Evolutionary conservation across 176 grass and related monocot species (phyloP).

Genomic region (Oryza rufipogon): DNA sequence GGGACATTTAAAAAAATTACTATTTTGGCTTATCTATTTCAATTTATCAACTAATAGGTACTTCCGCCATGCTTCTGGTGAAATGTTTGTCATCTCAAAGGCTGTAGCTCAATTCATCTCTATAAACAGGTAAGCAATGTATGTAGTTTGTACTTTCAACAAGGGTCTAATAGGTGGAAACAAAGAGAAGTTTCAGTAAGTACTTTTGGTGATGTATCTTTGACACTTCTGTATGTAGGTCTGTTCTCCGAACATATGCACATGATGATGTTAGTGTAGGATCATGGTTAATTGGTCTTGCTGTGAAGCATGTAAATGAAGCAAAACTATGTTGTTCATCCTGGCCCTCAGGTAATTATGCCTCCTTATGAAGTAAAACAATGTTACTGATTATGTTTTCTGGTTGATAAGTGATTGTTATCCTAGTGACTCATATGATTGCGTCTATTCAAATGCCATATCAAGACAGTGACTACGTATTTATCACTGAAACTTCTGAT

Average conservation of each 20-base stretch:
- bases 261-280: slow-evolving; percentile 98
- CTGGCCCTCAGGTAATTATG: slow-evolving; percentile 79
- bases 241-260: slow-evolving; percentile 85
- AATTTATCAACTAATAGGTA: slow-evolving; percentile 65
- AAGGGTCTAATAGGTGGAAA: slow-evolving; percentile 28
- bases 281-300: slow-evolving; percentile 96
- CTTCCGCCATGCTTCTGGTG: slow-evolving; percentile 94
- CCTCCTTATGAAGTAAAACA: background rate
- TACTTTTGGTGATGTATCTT: slow-evolving; percentile 28
- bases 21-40: slow-evolving; percentile 36
- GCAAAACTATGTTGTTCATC: slow-evolving; percentile 94
- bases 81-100: slow-evolving; percentile 95
- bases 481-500: no score
- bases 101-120: slow-evolving; percentile 96
- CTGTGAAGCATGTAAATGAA: slow-evolving; percentile 94
- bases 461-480: no score
- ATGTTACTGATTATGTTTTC: slow-evolving; percentile 24
- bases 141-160: slow-evolving; percentile 5
- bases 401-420: background rate
- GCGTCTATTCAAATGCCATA: background rate
- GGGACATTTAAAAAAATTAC: slow-evolving; percentile 16
- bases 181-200: slow-evolving; percentile 4
- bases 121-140: slow-evolving; percentile 79
- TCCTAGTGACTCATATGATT: background rate
- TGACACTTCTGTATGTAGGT: slow-evolving; percentile 48